Evolutionary conservation across 495 filamentous ascomycete species (phyloP).

Genomic region (Lepraria neglecta): DNA sequence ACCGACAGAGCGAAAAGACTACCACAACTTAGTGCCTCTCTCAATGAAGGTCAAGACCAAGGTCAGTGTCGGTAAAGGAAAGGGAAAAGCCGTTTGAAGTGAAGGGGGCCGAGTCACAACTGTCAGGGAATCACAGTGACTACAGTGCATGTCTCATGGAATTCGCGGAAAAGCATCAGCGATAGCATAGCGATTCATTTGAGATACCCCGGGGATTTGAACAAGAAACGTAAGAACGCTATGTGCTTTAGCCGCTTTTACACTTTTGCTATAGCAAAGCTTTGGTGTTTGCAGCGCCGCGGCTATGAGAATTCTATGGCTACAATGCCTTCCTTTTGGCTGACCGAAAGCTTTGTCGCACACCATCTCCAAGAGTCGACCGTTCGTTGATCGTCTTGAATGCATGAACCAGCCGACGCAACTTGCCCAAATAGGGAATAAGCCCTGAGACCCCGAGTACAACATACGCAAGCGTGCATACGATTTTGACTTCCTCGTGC

Average conservation of each 20-base stretch:
- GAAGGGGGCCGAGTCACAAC: not conserved
- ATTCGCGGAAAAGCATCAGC: not conserved
- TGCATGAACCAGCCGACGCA: not conserved
- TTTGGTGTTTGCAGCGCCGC: not conserved
- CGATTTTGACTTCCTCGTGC: not conserved
- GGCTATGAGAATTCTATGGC: not conserved
- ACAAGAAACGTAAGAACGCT: not conserved
- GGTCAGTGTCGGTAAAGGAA: constrained; percentile 25
- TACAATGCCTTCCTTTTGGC: not conserved
- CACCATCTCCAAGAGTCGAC: not conserved
- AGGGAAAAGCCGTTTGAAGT: constrained; percentile 17
- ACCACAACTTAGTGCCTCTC: constrained; percentile 48
- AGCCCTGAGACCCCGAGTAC: too few species aligned
- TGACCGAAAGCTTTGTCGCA: not conserved
- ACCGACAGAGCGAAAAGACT: constrained; percentile 32
- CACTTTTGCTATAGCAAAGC: not conserved
- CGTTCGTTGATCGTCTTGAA: too few species aligned
- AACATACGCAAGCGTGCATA: too few species aligned
- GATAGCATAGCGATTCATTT: constrained; percentile 14
- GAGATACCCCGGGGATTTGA: not conserved
- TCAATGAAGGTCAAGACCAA: constrained; percentile 55
- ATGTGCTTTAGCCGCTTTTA: not conserved
- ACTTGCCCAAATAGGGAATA: not conserved
- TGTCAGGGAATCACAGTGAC: not conserved
- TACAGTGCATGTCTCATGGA: not conserved